Conservation (phyloP, 768 basidiomycete genomes). For the Rubroboletus satanas region DNA sequence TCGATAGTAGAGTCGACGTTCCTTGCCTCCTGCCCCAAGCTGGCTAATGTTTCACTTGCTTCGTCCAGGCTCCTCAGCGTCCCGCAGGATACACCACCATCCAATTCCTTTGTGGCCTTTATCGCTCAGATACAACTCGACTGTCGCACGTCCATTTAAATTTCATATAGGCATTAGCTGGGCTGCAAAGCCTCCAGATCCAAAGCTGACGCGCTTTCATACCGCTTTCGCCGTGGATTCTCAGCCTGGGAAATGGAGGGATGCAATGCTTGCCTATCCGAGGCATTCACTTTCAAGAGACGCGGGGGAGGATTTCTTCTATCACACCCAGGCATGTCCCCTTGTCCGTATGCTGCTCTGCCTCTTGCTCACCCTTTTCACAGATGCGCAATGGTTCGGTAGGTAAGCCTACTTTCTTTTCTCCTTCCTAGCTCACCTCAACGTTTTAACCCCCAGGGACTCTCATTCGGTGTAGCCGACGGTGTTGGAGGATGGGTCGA, state of each 20-base stretch:
- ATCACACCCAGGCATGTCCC: slow-evolving; percentile 61
- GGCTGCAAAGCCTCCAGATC: slow-evolving; percentile 63
- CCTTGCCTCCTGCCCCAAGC: neutral
- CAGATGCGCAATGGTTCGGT: slow-evolving; percentile 82
- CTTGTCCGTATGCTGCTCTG: neutral
- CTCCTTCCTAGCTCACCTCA: slow-evolving; percentile 24
- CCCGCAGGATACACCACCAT: neutral
- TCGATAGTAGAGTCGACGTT: neutral
- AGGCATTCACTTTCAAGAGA: slow-evolving; percentile 37
- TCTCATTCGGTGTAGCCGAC: slow-evolving; percentile 83
- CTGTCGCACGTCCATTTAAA: slow-evolving; percentile 49
- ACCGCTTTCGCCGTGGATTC: slow-evolving; percentile 56
- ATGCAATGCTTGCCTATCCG: slow-evolving; percentile 50
- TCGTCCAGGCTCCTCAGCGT: neutral
- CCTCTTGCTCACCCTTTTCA: slow-evolving; percentile 3
- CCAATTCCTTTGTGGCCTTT: neutral
- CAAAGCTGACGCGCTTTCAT: slow-evolving; percentile 32
- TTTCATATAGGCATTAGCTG: slow-evolving; percentile 79
- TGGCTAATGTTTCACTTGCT: slow-evolving; percentile 16
- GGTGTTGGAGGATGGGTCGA: slow-evolving; percentile 93
- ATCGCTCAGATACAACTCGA: slow-evolving; percentile 19
- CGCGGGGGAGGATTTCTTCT: slow-evolving; percentile 63
- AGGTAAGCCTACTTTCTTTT: slow-evolving; percentile 33
- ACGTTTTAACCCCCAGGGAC: slow-evolving; percentile 43
- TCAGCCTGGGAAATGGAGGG: slow-evolving; percentile 65